These are phyloP conservation scores for Ceratocystis variospora DNA, from an alignment of 2,329 filamentous ascomycete species.

Conservation along the genomic window DNA sequence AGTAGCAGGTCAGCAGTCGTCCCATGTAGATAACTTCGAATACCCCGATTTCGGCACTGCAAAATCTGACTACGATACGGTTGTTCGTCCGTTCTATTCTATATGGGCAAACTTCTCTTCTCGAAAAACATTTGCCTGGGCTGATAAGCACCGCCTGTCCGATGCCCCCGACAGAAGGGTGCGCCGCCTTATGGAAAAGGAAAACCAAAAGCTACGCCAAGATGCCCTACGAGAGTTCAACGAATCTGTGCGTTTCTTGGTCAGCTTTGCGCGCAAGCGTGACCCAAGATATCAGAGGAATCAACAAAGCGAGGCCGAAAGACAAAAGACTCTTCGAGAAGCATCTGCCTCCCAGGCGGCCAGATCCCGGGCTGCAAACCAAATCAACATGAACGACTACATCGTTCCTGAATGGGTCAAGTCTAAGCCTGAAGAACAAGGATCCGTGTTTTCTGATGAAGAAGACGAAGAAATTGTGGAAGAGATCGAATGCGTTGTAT, in stretches of 20 bases:
- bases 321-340: slow-evolving; percentile 63
- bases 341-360: slow-evolving; percentile 75
- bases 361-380: slow-evolving; percentile 65
- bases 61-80: slow-evolving; percentile 59
- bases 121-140: slow-evolving; percentile 77
- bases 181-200: slow-evolving; percentile 82
- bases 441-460: slow-evolving; percentile 30
- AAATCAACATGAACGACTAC: slow-evolving; percentile 47
- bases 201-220: slow-evolving; percentile 74
- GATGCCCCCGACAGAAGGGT: slow-evolving; percentile 78
- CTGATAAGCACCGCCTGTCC: slow-evolving; percentile 66
- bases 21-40: slow-evolving; percentile 41
- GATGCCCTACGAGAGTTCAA: slow-evolving; percentile 81
- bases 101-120: slow-evolving; percentile 73
- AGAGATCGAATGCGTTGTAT: slow-evolving; percentile 61
- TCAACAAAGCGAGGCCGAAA: slow-evolving; percentile 62
- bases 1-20: slow-evolving; percentile 27
- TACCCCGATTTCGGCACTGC: slow-evolving; percentile 76
- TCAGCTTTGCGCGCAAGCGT: slow-evolving; percentile 78
- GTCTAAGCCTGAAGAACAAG: slow-evolving; percentile 48
- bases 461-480: slow-evolving; percentile 40
- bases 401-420: slow-evolving; percentile 29
- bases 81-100: slow-evolving; percentile 69
- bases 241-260: slow-evolving; percentile 72
- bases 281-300: slow-evolving; percentile 75